A percentile compares a stretch with the other conserved stretches of the same genome.
phyloP scores from a whole-genome alignment of 1,139 yeast species.

The Barnettozyma hawaiiensis region DNA sequence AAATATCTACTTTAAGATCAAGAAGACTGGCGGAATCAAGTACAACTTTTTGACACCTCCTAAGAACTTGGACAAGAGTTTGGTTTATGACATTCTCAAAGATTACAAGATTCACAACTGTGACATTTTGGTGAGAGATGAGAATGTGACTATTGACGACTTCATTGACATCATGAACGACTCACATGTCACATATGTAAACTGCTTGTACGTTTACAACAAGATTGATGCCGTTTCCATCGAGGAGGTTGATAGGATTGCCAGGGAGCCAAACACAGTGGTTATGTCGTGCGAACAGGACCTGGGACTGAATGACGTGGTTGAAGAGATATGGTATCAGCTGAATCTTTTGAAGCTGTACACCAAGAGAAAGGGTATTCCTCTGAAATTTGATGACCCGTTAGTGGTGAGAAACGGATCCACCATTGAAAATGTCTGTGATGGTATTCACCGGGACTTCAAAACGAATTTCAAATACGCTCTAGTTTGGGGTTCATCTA shows the following conservation, averaged over 20 bases:
- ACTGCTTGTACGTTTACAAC: conserved; percentile 89
- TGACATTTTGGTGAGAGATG: conserved; percentile 86
- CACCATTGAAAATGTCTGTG: conserved; percentile 82
- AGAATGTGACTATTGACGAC: conserved; percentile 85
- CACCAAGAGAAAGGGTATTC: conserved; percentile 80
- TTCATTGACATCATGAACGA: conserved; percentile 90
- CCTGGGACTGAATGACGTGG: conserved; percentile 79
- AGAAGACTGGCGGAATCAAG: conserved; percentile 89
- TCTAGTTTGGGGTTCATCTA: conserved; percentile 92
- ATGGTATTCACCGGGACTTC: conserved; percentile 88
- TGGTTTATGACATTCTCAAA: conserved; percentile 68
- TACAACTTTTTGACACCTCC: conserved; percentile 80
- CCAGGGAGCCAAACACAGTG: conserved; percentile 85
- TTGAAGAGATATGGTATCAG: conserved; percentile 91
- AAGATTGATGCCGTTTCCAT: conserved; percentile 92
- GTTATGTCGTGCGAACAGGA: conserved; percentile 91
- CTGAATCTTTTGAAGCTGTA: conserved; percentile 72
- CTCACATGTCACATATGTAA: conserved; percentile 79
- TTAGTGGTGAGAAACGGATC: conserved; percentile 82
- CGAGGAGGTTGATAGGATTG: conserved; percentile 89
- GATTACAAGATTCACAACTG: conserved; percentile 93
- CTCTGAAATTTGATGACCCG: conserved; percentile 82
- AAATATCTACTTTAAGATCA: conserved; percentile 69
- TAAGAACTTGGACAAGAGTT: conserved; percentile 71
- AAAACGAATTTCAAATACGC: conserved; percentile 91